These are phyloP conservation scores for Cryptosporidium muris DNA, from an alignment of 169 alveolate genomes.

Conservation along the genomic window DNA sequence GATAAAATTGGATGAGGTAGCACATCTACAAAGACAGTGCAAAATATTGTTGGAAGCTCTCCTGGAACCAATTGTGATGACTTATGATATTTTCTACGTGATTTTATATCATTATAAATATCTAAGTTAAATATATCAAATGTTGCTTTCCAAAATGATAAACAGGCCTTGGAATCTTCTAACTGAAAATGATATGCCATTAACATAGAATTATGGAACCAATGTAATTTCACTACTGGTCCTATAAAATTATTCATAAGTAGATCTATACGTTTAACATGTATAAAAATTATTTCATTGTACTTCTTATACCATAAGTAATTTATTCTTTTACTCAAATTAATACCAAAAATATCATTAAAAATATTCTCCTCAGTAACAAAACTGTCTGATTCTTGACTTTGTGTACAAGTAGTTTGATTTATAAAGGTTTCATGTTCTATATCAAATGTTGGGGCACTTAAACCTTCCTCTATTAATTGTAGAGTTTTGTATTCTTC, in stretches of 20 bases:
- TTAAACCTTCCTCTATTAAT: slow-evolving; percentile 45
- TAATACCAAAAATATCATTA: slow-evolving; percentile 31
- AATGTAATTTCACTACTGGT: not conserved
- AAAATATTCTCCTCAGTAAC: not conserved
- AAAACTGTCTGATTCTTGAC: not conserved
- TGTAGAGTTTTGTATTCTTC: slow-evolving; percentile 13
- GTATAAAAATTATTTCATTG: slow-evolving; percentile 2
- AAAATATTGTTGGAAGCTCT: not conserved
- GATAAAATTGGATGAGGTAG: slow-evolving; percentile 17
- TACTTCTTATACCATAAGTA: slow-evolving; percentile 30
- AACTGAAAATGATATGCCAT: not conserved
- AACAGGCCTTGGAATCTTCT: not conserved
- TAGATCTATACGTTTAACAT: slow-evolving; percentile 2
- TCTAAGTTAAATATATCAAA: slow-evolving; percentile 38
- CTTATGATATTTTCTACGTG: slow-evolving; percentile 20
- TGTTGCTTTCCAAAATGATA: slow-evolving; percentile 41
- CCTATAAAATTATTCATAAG: not conserved
- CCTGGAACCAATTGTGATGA: not conserved
- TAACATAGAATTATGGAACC: slow-evolving; percentile 29
- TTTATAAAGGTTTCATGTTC: slow-evolving; percentile 3
- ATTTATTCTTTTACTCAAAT: slow-evolving; percentile 28
- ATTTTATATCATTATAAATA: slow-evolving; percentile 30
- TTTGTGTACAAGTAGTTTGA: not conserved
- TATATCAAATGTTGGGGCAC: slow-evolving; percentile 42
- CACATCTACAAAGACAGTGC: slow-evolving; percentile 12